A percentile compares a stretch with the other conserved stretches of the same genome.
Conservation (phyloP, 495 filamentous ascomycete species). For the Aspergillus funiculosus region DNA sequence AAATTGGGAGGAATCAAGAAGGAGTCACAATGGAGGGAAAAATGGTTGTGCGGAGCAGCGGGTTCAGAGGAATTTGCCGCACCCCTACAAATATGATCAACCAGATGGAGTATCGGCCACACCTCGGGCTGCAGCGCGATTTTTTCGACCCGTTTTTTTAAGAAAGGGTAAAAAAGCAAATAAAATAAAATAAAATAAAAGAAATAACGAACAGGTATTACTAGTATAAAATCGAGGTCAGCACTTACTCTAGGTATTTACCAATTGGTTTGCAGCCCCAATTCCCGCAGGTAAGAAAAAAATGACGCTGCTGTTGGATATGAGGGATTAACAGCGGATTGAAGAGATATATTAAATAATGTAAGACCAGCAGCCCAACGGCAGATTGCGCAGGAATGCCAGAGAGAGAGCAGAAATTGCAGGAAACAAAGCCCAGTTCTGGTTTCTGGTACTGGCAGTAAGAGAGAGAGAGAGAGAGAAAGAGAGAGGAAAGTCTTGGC, state of each 20-base stretch:
- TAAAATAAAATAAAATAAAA: background rate
- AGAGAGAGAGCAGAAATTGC: conserved; percentile 1
- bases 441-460: no score
- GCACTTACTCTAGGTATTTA: conserved; percentile 8
- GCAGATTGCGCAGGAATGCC: conserved; percentile 5
- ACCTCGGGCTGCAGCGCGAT: conserved; percentile 20
- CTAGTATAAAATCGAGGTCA: background rate
- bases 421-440: background rate
- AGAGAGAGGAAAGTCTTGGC: no score
- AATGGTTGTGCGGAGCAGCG: conserved; percentile 22
- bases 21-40: conserved; percentile 21
- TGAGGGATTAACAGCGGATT: conserved; percentile 9
- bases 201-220: conserved; percentile 1
- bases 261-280: background rate
- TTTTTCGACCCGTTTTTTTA: conserved; percentile 8
- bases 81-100: conserved; percentile 15
- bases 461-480: no score
- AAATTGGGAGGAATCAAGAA: conserved; percentile 1
- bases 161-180: background rate
- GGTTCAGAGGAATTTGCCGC: conserved; percentile 20
- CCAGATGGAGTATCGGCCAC: conserved; percentile 23
- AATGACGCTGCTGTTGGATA: background rate
- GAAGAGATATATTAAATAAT: conserved; percentile 3
- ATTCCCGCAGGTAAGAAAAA: conserved; percentile 4
- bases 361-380: conserved; percentile 11